Evolutionary conservation across 352 stramenopile species (phyloP).

Genomic region (Thalassiosira hispida): DNA sequence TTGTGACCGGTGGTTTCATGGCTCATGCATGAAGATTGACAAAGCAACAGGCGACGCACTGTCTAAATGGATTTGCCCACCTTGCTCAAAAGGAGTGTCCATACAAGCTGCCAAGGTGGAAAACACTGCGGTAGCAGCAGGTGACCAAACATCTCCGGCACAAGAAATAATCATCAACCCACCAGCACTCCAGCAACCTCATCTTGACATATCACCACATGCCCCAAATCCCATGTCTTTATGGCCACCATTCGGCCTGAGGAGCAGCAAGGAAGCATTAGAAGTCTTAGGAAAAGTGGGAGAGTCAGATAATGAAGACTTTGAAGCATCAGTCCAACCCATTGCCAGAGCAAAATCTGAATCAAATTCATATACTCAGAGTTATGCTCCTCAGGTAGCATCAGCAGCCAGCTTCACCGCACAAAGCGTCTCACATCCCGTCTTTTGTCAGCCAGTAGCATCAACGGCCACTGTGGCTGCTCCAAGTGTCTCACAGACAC

Average conservation of each 20-base stretch:
- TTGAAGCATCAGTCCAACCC: slow-evolving; percentile 25
- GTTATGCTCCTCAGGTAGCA: not conserved
- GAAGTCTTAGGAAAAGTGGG: slow-evolving; percentile 56
- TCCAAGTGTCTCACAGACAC: slow-evolving; percentile 9
- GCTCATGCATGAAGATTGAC: slow-evolving; percentile 76
- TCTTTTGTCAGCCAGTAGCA: slow-evolving; percentile 17
- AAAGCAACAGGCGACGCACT: slow-evolving; percentile 58
- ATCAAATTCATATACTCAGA: slow-evolving; percentile 8
- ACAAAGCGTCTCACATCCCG: slow-evolving; percentile 16
- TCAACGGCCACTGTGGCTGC: slow-evolving; percentile 11
- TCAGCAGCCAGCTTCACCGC: not conserved
- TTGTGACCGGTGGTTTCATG: slow-evolving; percentile 87
- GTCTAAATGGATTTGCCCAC: slow-evolving; percentile 72
- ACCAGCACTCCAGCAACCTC: slow-evolving; percentile 4
- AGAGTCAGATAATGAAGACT: slow-evolving; percentile 62
- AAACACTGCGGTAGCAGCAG: slow-evolving; percentile 24
- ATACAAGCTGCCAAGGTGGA: slow-evolving; percentile 13
- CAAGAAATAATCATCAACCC: slow-evolving; percentile 23
- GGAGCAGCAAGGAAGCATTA: slow-evolving; percentile 51
- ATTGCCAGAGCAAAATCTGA: slow-evolving; percentile 13
- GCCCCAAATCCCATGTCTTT: slow-evolving; percentile 61
- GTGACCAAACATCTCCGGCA: slow-evolving; percentile 13
- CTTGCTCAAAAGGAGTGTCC: slow-evolving; percentile 44
- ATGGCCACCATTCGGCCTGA: slow-evolving; percentile 82
- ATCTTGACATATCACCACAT: slow-evolving; percentile 61